Evolutionary conservation across 352 stramenopile species (phyloP).

Genomic region (Pythium guiyangense): DNA sequence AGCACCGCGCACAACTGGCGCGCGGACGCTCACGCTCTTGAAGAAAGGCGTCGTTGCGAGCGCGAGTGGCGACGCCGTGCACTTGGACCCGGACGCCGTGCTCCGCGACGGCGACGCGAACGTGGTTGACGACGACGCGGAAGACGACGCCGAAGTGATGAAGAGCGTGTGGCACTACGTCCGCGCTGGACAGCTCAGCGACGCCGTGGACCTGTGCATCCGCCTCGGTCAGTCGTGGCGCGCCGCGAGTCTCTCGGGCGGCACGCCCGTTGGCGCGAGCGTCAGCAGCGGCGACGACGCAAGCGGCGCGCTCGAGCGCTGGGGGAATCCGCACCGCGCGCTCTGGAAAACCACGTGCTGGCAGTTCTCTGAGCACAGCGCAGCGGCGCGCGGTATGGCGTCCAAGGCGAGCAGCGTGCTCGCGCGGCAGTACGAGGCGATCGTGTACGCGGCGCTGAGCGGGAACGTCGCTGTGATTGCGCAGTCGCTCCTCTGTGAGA

Average conservation of each 20-base stretch:
- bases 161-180: slow-evolving; percentile 73
- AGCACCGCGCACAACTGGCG: slow-evolving; percentile 41
- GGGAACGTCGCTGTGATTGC: slow-evolving; percentile 66
- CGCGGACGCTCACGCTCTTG: slow-evolving; percentile 60
- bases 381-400: too few relatives aligned
- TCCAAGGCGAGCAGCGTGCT: slow-evolving; percentile 64
- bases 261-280: slow-evolving; percentile 47
- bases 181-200: slow-evolving; percentile 52
- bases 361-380: slow-evolving; percentile 59
- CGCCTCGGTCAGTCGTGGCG: slow-evolving; percentile 72
- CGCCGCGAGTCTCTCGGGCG: slow-evolving; percentile 70
- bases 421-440: slow-evolving; percentile 66
- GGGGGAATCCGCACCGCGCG: slow-evolving; percentile 78
- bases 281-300: slow-evolving; percentile 37
- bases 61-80: slow-evolving; percentile 13
- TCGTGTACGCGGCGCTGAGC: slow-evolving; percentile 78
- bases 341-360: slow-evolving; percentile 87
- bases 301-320: slow-evolving; percentile 55
- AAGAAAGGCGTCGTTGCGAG: slow-evolving; percentile 37
- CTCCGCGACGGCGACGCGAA: slow-evolving; percentile 58
- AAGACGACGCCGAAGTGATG: slow-evolving; percentile 78
- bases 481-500: slow-evolving; percentile 60
- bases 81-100: slow-evolving; percentile 69
- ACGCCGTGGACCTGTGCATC: slow-evolving; percentile 73
- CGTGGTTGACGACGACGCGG: slow-evolving; percentile 67